Conservation (phyloP, 495 filamentous ascomycete species). For the Penicillium daleae region DNA sequence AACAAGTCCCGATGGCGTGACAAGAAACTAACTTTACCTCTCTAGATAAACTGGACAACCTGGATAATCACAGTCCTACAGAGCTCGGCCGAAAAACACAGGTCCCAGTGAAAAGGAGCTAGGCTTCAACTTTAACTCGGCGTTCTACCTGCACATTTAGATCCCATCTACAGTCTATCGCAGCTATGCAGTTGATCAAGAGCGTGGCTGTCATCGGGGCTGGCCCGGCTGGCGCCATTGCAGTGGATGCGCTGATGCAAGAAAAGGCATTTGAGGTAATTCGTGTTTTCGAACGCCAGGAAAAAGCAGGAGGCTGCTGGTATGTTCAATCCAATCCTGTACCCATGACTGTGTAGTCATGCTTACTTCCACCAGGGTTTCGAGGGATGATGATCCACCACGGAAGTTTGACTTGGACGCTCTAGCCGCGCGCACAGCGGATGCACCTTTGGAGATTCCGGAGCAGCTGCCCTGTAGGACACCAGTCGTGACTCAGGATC, state of each 20-base stretch:
- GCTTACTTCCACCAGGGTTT: constrained; percentile 40
- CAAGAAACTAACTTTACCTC: constrained; percentile 17
- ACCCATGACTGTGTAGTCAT: background rate
- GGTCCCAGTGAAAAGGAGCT: background rate
- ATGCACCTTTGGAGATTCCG: constrained; percentile 52
- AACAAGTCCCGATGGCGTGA: constrained; percentile 31
- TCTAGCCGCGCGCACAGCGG: constrained; percentile 50
- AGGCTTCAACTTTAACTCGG: background rate
- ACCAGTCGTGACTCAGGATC: constrained; percentile 44
- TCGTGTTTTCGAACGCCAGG: constrained; percentile 62
- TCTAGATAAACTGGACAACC: constrained; percentile 12
- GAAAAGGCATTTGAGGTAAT: constrained; percentile 59
- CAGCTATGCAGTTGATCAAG: constrained; percentile 40
- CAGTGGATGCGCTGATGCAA: constrained; percentile 59
- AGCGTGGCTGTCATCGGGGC: constrained; percentile 62
- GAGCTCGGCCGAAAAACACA: constrained; percentile 28
- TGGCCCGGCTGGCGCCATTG: constrained; percentile 61
- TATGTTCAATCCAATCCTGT: constrained; percentile 18
- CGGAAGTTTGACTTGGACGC: constrained; percentile 42
- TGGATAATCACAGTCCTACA: background rate
- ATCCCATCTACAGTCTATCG: background rate
- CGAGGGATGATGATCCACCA: constrained; percentile 39
- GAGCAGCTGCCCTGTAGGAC: constrained; percentile 48
- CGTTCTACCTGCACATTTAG: background rate
- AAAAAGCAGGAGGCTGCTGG: constrained; percentile 62